phyloP scores from a whole-genome alignment of 495 filamentous ascomycete genomes.

The Ramalina intermedia region DNA sequence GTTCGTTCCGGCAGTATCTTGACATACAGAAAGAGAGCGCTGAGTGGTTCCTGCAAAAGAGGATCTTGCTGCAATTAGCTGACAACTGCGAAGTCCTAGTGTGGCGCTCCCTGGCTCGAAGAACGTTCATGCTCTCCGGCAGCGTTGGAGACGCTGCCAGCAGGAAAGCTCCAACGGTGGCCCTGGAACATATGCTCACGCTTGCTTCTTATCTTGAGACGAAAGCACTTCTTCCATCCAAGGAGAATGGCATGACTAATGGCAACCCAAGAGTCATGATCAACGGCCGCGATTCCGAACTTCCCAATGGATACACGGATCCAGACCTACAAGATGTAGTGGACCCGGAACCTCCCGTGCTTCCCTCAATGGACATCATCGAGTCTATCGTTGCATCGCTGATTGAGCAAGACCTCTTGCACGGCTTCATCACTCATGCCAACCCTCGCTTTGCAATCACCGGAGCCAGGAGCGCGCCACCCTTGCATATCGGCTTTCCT shows the following conservation, averaged over 20 bases:
- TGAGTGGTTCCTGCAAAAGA: conserved; percentile 62
- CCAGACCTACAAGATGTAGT: conserved; percentile 26
- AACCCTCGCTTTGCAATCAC: conserved; percentile 67
- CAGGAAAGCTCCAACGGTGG: conserved; percentile 39
- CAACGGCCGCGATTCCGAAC: conserved; percentile 1
- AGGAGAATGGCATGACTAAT: not conserved
- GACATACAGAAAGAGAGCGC: conserved; percentile 31
- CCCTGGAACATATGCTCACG: conserved; percentile 38
- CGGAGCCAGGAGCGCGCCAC: conserved; percentile 52
- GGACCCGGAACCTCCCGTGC: conserved; percentile 7
- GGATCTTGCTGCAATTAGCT: conserved; percentile 55
- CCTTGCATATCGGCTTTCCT: conserved; percentile 49
- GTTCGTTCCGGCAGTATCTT: conserved; percentile 57
- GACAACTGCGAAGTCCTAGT: conserved; percentile 66
- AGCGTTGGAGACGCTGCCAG: conserved; percentile 31
- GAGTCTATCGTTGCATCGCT: conserved; percentile 66
- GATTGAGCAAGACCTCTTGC: conserved; percentile 68
- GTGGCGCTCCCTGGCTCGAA: conserved; percentile 71
- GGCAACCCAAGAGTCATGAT: conserved; percentile 21
- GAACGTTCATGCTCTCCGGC: conserved; percentile 53
- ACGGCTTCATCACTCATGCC: conserved; percentile 70
- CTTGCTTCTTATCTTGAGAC: conserved; percentile 27
- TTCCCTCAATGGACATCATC: conserved; percentile 42
- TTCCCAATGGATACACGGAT: conserved; percentile 20
- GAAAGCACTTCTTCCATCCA: conserved; percentile 4